Base-by-base conservation (phyloP, 164 flowering plant species). In the Vitis rotundifolia region DNA sequence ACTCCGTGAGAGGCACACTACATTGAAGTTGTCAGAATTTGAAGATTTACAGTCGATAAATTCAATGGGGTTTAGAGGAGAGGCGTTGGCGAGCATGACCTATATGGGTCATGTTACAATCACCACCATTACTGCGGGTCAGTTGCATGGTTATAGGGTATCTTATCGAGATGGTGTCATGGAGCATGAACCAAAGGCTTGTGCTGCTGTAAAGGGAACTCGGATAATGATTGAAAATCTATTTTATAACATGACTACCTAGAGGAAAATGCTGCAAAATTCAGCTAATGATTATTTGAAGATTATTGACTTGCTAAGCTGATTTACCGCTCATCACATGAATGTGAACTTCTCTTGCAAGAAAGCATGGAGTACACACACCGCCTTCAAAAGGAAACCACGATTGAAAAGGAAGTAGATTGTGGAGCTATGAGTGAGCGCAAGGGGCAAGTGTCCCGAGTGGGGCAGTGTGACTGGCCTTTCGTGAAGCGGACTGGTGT, bases 121-220 rank as follows among this genome's bases (percentile, higher is more conserved):
- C 60, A 93, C 98, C 14, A 95, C 99, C 26, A 95, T 95, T 63
- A 95, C 99, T 64, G 53, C 76, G 58, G 98, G 97, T 8, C 90
- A 93, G 67, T 67, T 93, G 76, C 98, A 95, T 80, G 99, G 99
- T 60, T 93, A 93, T 76, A 92, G 98, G 83, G 95, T 85, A 29
- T 88, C 97, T 9, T 94, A 92, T 72, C 86, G 84, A 84, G 99
- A 96, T 81, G 99, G 99, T 71, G 85, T 79, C 60, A 96, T 96
- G 97, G 98, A 90, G 82, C 82, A 88, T 77, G 92, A 90, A 74
- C 97, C 99, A 1, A 92, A 82, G 80, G 82, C 98, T 58, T 96
- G 99, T 77, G 99, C 99, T 74, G 98, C 99, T 68, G 99, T 96
- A 19, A 93, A 93, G 82, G 99, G 99, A 68, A 93, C 99, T 68